Conservation (phyloP, 192 early-diverging fungal species). For the Linnemannia hyalina region DNA sequence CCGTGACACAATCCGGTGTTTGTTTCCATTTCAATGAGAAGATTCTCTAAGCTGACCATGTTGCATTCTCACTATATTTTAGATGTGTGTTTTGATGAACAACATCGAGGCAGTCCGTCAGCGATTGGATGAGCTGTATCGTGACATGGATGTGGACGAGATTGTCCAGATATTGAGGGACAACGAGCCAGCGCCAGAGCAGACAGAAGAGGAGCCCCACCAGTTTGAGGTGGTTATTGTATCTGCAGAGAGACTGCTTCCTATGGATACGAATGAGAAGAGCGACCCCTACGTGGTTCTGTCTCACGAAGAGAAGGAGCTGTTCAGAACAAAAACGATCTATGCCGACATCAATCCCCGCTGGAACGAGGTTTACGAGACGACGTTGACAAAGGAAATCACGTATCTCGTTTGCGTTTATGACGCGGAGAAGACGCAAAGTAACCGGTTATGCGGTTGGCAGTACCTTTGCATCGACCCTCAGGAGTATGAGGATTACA, state of each 20-base stretch:
- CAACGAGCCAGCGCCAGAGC: conserved; percentile 20
- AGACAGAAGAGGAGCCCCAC: conserved; percentile 56
- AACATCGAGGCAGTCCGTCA: conserved; percentile 68
- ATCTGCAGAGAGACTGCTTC: conserved; percentile 72
- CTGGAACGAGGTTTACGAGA: conserved; percentile 85
- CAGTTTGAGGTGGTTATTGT: conserved; percentile 80
- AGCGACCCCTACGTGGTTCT: conserved; percentile 78
- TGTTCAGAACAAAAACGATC: conserved; percentile 69
- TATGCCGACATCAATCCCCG: conserved; percentile 81
- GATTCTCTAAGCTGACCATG: neutral
- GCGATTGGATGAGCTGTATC: conserved; percentile 66
- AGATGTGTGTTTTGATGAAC: conserved; percentile 72
- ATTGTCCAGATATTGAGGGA: conserved; percentile 61
- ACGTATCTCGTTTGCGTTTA: conserved; percentile 59
- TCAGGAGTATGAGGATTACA: conserved; percentile 67
- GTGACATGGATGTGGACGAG: conserved; percentile 69
- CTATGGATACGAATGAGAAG: conserved; percentile 70
- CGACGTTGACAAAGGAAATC: conserved; percentile 65
- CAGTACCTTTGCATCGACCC: conserved; percentile 72
- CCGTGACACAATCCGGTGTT: neutral
- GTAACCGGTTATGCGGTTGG: conserved; percentile 72
- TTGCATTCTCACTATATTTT: neutral
- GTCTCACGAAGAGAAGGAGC: conserved; percentile 58
- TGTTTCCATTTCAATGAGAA: neutral
- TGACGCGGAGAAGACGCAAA: conserved; percentile 68